Base-by-base conservation (phyloP, 1,139 yeast species). In the Protomyces inundatus region DNA sequence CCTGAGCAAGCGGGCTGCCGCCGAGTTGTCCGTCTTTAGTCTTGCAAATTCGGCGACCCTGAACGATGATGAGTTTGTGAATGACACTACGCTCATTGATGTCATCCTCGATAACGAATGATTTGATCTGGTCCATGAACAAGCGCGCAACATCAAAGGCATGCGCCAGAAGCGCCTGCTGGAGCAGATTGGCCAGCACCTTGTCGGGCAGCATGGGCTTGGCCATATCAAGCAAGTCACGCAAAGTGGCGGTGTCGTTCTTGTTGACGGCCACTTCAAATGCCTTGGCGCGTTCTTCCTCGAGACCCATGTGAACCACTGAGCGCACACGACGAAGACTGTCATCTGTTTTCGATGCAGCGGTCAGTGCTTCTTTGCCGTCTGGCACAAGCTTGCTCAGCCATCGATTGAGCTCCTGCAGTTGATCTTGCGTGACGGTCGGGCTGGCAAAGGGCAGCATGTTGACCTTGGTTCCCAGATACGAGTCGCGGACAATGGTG, bases 61-160 rank as follows among this genome's bases (percentile, higher is more conserved):
- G 79, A 36, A 86, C 82, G 64, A 90, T 85, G 39, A 90, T 83
- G 70, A 86, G 86, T 69, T 89, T 89, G 73, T 91, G 98, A 71
- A 91, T 82, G 70, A 90, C 86, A 72, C 88, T 90, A 68, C 97
- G 80, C 33, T 90, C 89, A 66, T 88, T 85, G 57, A 91, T 84
- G 71, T 90, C 97, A 6, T 84, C 77, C 0, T 84, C 79, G 71
- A 90, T 96, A 60, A 80, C 77, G 33, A 85, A 73, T 6, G 82
- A 76, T 2, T 82, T 81, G 35, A 80, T 75, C 16, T 76, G 73
- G 40, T 74, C 76, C 60, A 88, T 77, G 45, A 89, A 74, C 16
- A 73, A 75, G 68, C 82, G 85, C 64, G 89, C 82, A 70, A 91
- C 86, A 9, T 77, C 74, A 51, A 67, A 67, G 1, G 93, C 79